Conservation (phyloP, 2,329 filamentous ascomycete species). For the Diaporthe ilicicola region DNA sequence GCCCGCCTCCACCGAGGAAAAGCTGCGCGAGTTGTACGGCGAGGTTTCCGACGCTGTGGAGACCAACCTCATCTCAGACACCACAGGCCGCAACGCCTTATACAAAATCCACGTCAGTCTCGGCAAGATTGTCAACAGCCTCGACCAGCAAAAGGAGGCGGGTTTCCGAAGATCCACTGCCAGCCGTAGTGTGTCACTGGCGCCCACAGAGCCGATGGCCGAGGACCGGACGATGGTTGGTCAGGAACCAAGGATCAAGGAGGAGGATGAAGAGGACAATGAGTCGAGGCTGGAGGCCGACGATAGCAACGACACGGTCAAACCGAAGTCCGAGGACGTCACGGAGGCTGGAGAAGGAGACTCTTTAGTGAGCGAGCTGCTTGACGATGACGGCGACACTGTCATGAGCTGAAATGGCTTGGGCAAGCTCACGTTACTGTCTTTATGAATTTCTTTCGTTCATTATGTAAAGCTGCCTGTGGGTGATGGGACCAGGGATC, state of each 20-base stretch:
- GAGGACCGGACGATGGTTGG: conserved; percentile 44
- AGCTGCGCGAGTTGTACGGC: conserved; percentile 65
- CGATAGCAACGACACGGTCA: conserved; percentile 39
- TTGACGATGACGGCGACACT: conserved; percentile 45
- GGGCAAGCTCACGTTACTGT: conserved; percentile 35
- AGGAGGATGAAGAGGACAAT: conserved; percentile 52
- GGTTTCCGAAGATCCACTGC: conserved; percentile 46
- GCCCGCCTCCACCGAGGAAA: conserved; percentile 67
- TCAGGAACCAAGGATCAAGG: conserved; percentile 56
- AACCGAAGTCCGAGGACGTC: conserved; percentile 35
- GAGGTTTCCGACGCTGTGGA: conserved; percentile 71
- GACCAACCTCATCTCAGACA: conserved; percentile 65
- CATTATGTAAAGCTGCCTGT: background rate
- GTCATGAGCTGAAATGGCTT: conserved; percentile 29
- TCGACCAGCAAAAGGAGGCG: conserved; percentile 55
- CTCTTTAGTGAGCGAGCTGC: conserved; percentile 50
- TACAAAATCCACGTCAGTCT: conserved; percentile 74
- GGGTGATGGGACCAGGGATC: conserved; percentile 2
- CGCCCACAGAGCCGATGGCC: conserved; percentile 42
- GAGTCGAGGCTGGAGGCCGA: conserved; percentile 37
- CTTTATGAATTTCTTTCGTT: conserved; percentile 2
- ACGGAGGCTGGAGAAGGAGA: conserved; percentile 35
- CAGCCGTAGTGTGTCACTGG: conserved; percentile 55
- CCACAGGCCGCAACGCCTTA: conserved; percentile 68
- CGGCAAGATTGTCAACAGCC: conserved; percentile 71